Conservation (phyloP, 495 filamentous ascomycete species). For the Annulohypoxylon moriforme region DNA sequence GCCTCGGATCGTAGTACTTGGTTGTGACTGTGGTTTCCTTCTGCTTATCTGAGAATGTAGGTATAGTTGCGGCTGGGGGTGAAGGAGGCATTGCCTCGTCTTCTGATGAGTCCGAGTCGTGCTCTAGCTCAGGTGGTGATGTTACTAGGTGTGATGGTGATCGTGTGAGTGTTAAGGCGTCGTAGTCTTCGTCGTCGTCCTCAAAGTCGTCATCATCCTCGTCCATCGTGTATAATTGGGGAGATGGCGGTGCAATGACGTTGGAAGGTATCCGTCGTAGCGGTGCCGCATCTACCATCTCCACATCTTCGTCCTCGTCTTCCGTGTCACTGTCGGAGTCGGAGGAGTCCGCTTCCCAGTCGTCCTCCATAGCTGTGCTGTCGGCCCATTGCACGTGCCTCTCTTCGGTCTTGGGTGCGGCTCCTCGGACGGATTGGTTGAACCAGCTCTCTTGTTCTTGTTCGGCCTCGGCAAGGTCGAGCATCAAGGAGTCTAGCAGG, state of each 20-base stretch:
- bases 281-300: conserved; percentile 64
- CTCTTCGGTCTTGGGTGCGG: conserved; percentile 65
- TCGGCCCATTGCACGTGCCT: conserved; percentile 91
- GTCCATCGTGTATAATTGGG: conserved; percentile 49
- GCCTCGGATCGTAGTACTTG: conserved; percentile 58
- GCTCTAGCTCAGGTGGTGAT: conserved; percentile 81
- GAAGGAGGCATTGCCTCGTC: conserved; percentile 85
- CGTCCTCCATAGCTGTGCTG: conserved; percentile 76
- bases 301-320: conserved; percentile 58
- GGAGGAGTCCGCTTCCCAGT: conserved; percentile 75
- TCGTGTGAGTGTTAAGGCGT: conserved; percentile 76
- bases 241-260: conserved; percentile 44
- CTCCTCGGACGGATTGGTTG: conserved; percentile 90
- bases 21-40: conserved; percentile 64
- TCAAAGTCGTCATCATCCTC: conserved; percentile 66
- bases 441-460: conserved; percentile 97
- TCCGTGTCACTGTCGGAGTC: conserved; percentile 65
- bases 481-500: conserved; percentile 94
- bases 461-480: conserved; percentile 94
- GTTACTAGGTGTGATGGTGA: conserved; percentile 71
- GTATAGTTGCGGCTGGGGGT: conserved; percentile 73
- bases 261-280: conserved; percentile 60
- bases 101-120: conserved; percentile 73
- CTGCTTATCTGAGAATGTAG: conserved; percentile 77
- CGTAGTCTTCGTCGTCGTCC: conserved; percentile 78